Evolutionary conservation across 1,139 yeast genomes (phyloP).

Genomic region (Pneumocystis wakefieldiae): DNA sequence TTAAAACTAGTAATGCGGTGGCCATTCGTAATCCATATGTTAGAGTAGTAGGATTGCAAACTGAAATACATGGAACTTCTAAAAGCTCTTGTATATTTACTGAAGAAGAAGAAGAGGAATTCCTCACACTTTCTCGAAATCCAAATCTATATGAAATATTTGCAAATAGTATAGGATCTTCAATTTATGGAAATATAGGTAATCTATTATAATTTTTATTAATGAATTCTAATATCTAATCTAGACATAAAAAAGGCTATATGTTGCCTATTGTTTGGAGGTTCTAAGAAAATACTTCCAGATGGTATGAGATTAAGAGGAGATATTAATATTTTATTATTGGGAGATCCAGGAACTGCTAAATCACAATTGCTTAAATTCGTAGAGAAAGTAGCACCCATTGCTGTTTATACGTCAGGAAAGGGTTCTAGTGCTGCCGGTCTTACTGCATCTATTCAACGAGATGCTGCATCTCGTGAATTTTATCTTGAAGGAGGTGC

Average conservation of each 20-base stretch:
- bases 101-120: constrained; percentile 90
- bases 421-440: constrained; percentile 99
- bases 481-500: constrained; percentile 98
- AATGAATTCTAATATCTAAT: background rate
- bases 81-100: constrained; percentile 50
- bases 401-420: constrained; percentile 92
- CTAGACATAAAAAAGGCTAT: constrained; percentile 81
- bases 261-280: constrained; percentile 84
- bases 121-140: constrained; percentile 59
- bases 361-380: constrained; percentile 89
- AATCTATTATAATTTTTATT: background rate
- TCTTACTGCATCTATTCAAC: constrained; percentile 91
- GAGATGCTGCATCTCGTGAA: constrained; percentile 77
- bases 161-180: constrained; percentile 87
- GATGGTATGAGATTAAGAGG: constrained; percentile 97
- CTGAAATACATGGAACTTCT: constrained; percentile 62
- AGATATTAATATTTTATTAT: constrained; percentile 77
- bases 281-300: constrained; percentile 79
- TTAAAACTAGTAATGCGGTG: constrained; percentile 37
- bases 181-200: constrained; percentile 69
- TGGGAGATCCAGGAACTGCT: constrained; percentile 99
- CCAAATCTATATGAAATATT: constrained; percentile 76
- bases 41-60: constrained; percentile 70
- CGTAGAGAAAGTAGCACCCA: constrained; percentile 89
- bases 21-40: constrained; percentile 90